Evolutionary conservation across 805 yeast species (phyloP).

Genomic region (Teunomyces stri): DNA sequence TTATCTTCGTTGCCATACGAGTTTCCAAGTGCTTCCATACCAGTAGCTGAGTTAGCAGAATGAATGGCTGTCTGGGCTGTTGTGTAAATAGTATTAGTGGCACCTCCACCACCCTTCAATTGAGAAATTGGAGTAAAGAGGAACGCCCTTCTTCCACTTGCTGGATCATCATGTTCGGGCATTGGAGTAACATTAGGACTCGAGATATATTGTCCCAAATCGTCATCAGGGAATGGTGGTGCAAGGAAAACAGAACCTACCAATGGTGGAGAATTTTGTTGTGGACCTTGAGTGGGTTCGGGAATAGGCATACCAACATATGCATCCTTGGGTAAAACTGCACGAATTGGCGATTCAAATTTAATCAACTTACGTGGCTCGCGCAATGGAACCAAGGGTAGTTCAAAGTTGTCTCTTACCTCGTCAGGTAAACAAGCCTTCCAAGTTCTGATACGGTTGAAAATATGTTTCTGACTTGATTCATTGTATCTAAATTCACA

Average conservation of each 20-base stretch:
- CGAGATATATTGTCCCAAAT: constrained; percentile 66
- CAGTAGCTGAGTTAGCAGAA: constrained; percentile 12
- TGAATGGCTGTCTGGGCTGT: constrained; percentile 16
- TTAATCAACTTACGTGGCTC: constrained; percentile 68
- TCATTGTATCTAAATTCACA: constrained; percentile 96
- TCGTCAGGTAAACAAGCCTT: constrained; percentile 98
- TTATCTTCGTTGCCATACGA: neutral
- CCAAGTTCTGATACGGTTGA: constrained; percentile 97
- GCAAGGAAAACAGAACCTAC: constrained; percentile 87
- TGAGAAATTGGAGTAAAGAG: constrained; percentile 46
- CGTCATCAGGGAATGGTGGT: constrained; percentile 74
- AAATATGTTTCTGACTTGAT: constrained; percentile 62
- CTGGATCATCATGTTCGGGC: constrained; percentile 38
- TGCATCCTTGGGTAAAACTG: constrained; percentile 73
- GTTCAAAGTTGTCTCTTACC: constrained; percentile 79
- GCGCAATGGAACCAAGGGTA: constrained; percentile 64
- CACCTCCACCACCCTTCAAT: constrained; percentile 34
- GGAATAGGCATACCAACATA: constrained; percentile 73
- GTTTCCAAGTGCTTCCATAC: constrained; percentile 1
- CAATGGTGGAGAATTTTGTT: constrained; percentile 85
- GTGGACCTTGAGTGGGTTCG: constrained; percentile 74
- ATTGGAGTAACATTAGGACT: constrained; percentile 39
- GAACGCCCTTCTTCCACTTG: constrained; percentile 37
- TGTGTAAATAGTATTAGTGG: constrained; percentile 17
- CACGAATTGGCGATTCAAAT: constrained; percentile 81